These are phyloP conservation scores for Phytophthora colocasiae DNA, from an alignment of 352 stramenopile genomes.

Conservation along the genomic window DNA sequence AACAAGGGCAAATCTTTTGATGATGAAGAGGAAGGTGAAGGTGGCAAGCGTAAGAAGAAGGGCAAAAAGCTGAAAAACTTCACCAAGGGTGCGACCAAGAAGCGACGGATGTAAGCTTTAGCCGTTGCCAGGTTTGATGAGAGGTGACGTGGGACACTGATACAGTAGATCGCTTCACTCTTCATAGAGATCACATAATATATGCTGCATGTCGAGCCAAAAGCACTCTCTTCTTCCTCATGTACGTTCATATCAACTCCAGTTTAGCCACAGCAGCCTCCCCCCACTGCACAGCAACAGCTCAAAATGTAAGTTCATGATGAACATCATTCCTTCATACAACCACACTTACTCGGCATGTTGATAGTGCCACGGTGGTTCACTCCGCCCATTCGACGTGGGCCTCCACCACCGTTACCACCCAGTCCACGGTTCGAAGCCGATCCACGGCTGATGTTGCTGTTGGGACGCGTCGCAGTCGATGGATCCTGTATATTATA, in stretches of 20 bases:
- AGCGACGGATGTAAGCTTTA: slow-evolving; percentile 57
- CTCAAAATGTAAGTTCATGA: slow-evolving; percentile 1
- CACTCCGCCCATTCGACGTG: slow-evolving; percentile 66
- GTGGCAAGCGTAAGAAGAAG: slow-evolving; percentile 68
- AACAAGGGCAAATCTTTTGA: slow-evolving; percentile 63
- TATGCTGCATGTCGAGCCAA: slow-evolving; percentile 34
- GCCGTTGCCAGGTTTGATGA: slow-evolving; percentile 8
- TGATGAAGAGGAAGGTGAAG: slow-evolving; percentile 63
- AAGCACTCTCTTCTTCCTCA: not conserved
- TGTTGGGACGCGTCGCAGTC: slow-evolving; percentile 43
- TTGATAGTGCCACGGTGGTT: slow-evolving; percentile 60
- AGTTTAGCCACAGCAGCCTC: slow-evolving; percentile 58
- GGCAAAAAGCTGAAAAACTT: slow-evolving; percentile 75
- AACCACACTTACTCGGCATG: slow-evolving; percentile 29
- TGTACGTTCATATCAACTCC: not conserved
- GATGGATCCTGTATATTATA: slow-evolving; percentile 47
- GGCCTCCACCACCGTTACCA: slow-evolving; percentile 27
- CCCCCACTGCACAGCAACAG: slow-evolving; percentile 50
- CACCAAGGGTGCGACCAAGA: slow-evolving; percentile 76
- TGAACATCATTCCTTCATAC: too few species aligned
- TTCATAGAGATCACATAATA: slow-evolving; percentile 48
- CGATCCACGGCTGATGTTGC: slow-evolving; percentile 37
- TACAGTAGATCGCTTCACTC: slow-evolving; percentile 17
- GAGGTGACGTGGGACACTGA: slow-evolving; percentile 8
- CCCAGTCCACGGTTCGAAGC: slow-evolving; percentile 27